phyloP scores from a whole-genome alignment of 2,329 filamentous ascomycete genomes.

The Lachnellula cervina region DNA sequence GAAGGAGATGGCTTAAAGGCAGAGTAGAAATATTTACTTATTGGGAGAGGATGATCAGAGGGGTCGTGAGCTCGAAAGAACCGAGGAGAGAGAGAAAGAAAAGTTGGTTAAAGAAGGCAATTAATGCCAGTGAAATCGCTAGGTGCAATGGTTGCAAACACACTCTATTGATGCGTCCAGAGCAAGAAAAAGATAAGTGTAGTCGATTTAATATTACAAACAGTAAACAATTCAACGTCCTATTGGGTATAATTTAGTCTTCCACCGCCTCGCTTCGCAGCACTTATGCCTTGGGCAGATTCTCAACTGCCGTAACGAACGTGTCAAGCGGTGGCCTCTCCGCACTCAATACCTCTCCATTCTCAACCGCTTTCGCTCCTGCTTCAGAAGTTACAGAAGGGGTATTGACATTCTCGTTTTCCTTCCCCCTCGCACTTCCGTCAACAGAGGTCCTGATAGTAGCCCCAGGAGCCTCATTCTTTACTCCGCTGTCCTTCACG shows the following conservation, averaged over 20 bases:
- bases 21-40: too few species aligned
- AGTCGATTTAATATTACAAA: too few species aligned
- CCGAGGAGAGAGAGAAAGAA: too few species aligned
- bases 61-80: too few species aligned
- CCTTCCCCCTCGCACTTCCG: not conserved
- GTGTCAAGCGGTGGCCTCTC: constrained; percentile 45
- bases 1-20: too few species aligned
- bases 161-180: too few species aligned
- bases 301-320: constrained; percentile 44
- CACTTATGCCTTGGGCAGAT: not conserved
- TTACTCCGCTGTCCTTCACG: constrained; percentile 14
- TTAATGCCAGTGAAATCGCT: too few species aligned
- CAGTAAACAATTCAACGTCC: not conserved
- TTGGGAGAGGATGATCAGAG: too few species aligned
- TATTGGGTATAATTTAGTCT: not conserved
- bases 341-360: constrained; percentile 16
- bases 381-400: not conserved
- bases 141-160: too few species aligned
- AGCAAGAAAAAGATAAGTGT: too few species aligned
- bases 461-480: not conserved
- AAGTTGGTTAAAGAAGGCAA: too few species aligned
- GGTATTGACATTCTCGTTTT: constrained; percentile 3
- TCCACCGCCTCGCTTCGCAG: not conserved
- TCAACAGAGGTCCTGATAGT: not conserved
- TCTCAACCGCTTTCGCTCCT: constrained; percentile 12